Evolutionary conservation across 73 alveolate species (phyloP), one percentile per base, ranked within the genome.

Genomic region (Tetrahymena thermophila): DNA sequence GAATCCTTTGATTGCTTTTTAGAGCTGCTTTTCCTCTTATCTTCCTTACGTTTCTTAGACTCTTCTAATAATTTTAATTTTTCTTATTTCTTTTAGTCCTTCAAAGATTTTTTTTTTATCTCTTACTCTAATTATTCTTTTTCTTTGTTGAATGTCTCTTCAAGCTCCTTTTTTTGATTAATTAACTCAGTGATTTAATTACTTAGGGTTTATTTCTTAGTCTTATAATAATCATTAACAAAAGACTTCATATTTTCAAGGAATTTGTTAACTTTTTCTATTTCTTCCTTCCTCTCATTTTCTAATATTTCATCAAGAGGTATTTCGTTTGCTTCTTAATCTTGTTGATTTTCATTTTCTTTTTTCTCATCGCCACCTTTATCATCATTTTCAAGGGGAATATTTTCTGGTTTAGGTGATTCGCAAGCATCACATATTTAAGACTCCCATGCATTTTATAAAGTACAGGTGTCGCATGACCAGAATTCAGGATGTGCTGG

Each of bases 381-480:
- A 31, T 89, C 37, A 16, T 93, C 97, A 21, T 95, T 56, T 37
- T 95, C 34, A 38, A 85, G 93, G 0, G 42, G 83, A 42, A 93
- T 94, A 10, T 95, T 95, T 31, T 95, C 96, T 11, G 99, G 99
- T 25, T 97, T 95, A 7, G 99, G 99, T 16, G 94, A 55, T n/a
- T 96, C 98, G 55, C 99, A 98, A 15, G 95, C 95, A 15, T 93
- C 98, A 94, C 99, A 98, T 17, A 89, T n/a, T 17, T 96, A 84
- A 23, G 94, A 50, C 28, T 94, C 97, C 95, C 98, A 93, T 38
- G 98, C 97, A 89, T 98, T 98, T 44, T 96, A 97, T 55, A 96
- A 96, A 0, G 99, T 98, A 95, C 99, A 98, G 0, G 95, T 93
- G 31, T 93, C 94, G 94, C 99, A 98, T 56, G 93, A 94, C 98